A percentile compares a stretch with the other conserved stretches of the same genome.
These are phyloP conservation scores for Fusarium sp. DNA, from an alignment of 2,329 filamentous ascomycete genomes.

Conservation along the genomic window DNA sequence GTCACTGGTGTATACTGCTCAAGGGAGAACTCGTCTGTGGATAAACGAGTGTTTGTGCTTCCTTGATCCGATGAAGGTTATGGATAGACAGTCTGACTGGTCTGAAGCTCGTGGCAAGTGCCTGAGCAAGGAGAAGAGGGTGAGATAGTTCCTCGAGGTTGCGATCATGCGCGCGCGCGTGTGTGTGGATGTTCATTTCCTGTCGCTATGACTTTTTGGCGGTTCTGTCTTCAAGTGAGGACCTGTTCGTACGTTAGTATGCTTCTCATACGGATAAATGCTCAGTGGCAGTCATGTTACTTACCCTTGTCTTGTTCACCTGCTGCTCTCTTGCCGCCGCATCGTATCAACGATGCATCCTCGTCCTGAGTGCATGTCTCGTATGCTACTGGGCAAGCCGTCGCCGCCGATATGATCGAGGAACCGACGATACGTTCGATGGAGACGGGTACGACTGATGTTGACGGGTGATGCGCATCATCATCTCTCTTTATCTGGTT, in stretches of 20 bases:
- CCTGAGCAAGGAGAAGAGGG: neutral
- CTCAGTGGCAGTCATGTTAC: neutral
- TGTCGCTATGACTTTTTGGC: neutral
- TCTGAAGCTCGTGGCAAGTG: neutral
- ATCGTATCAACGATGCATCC: neutral
- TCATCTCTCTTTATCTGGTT: neutral
- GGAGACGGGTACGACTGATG: neutral
- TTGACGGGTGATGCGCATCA: neutral
- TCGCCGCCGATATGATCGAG: too few relatives aligned
- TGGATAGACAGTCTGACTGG: neutral
- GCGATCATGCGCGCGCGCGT: too few relatives aligned
- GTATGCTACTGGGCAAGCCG: neutral
- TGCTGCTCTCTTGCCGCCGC: neutral
- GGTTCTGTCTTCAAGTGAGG: neutral
- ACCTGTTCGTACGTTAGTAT: neutral
- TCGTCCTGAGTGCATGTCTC: too few relatives aligned
- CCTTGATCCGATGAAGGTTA: neutral
- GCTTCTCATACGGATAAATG: fast-evolving
- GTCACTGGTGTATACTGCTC: neutral
- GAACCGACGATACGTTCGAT: neutral
- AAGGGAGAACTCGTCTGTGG: too few relatives aligned
- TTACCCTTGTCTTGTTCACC: neutral
- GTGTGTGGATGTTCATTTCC: neutral
- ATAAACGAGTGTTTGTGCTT: neutral
- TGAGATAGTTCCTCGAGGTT: neutral